A percentile compares a stretch with the other conserved stretches of the same genome.
These are phyloP conservation scores for Hygrophoropsis aurantiaca DNA, from an alignment of 768 basidiomycete genomes.

Conservation along the genomic window DNA sequence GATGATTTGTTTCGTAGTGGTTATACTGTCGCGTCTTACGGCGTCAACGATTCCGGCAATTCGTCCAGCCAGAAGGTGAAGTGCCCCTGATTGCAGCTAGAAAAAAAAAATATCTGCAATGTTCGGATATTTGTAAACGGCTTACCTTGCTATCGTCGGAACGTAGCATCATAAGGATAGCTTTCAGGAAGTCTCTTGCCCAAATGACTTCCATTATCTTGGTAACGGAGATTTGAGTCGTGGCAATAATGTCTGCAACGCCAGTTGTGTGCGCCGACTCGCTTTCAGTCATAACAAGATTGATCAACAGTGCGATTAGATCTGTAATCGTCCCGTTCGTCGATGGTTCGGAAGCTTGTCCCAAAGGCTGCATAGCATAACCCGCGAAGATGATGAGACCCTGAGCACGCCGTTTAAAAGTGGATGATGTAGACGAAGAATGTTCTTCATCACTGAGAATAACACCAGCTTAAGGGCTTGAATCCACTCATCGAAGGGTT, in stretches of 20 bases:
- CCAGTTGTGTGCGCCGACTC: conserved; percentile 32
- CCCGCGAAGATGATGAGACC: conserved; percentile 67
- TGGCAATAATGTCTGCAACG: conserved; percentile 43
- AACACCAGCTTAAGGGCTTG: not conserved
- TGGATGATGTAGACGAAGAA: conserved; percentile 39
- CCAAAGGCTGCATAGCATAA: conserved; percentile 41
- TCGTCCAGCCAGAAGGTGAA: conserved; percentile 68
- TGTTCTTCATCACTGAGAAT: conserved; percentile 59
- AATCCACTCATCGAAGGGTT: not conserved
- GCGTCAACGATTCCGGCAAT: conserved; percentile 58
- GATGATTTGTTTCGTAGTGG: conserved; percentile 54
- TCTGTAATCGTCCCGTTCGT: conserved; percentile 35
- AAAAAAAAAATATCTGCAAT: no score
- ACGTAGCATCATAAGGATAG: conserved; percentile 54
- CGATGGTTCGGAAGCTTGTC: not conserved
- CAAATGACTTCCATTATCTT: conserved; percentile 63
- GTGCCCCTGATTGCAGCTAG: conserved; percentile 68
- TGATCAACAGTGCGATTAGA: conserved; percentile 49
- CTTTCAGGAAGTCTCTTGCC: conserved; percentile 65
- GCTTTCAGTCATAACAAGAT: conserved; percentile 39
- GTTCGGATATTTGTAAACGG: no score
- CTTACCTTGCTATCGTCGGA: conserved; percentile 54
- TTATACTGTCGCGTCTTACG: conserved; percentile 50
- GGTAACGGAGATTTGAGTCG: conserved; percentile 51
- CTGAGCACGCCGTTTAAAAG: conserved; percentile 60